Percentiles rank a stretch among this genome's conserved stretches.
These are phyloP conservation scores for Trifolium dubium DNA, from an alignment of 306 rosid species.

Conservation along the genomic window DNA sequence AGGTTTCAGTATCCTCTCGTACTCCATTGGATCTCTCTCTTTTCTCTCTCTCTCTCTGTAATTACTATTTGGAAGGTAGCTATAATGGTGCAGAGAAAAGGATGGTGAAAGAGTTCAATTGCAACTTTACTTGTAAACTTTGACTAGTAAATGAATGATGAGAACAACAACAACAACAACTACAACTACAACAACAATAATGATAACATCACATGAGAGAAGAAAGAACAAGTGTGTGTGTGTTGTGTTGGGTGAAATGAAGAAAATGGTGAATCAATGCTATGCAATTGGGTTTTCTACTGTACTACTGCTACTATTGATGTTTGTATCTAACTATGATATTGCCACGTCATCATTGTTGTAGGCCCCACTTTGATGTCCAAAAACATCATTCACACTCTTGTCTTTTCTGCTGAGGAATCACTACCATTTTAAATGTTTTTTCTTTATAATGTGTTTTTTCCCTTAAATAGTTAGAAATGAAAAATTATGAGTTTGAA, in stretches of 20 bases:
- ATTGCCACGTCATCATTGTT: conserved; percentile 38
- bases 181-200: neutral
- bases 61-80: conserved; percentile 5
- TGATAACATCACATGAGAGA: conserved; percentile 21
- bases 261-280: neutral
- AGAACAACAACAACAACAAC: neutral
- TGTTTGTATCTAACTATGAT: neutral
- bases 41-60: neutral
- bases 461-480: too few relatives aligned
- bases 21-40: conserved; percentile 72
- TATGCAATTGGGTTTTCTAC: neutral
- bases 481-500: too few relatives aligned
- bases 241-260: conserved; percentile 7
- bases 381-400: neutral
- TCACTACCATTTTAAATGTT: neutral
- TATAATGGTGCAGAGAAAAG: conserved; percentile 27
- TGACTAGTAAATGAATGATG: conserved; percentile 7
- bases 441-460: too few relatives aligned
- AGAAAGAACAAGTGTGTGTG: neutral
- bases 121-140: conserved; percentile 33
- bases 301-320: neutral
- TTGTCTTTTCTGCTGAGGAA: conserved; percentile 8
- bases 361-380: conserved; percentile 23
- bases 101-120: conserved; percentile 27
- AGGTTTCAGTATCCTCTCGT: conserved; percentile 84